These are phyloP conservation scores for Ophiosphaerella herpotricha DNA, from an alignment of 2,329 filamentous ascomycete species.

Conservation along the genomic window DNA sequence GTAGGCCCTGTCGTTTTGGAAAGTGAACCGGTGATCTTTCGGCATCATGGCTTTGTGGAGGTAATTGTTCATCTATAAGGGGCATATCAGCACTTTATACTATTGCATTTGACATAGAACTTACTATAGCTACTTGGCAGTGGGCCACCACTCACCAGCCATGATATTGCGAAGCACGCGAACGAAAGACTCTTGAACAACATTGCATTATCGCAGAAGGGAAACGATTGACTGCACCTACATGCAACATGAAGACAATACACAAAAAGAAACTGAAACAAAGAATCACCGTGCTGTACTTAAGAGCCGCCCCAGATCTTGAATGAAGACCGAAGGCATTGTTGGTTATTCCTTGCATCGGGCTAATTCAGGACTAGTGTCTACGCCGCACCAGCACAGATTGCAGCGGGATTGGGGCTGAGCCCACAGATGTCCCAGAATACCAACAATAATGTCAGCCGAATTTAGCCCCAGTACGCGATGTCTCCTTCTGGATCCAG, in stretches of 20 bases:
- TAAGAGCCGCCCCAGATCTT: conserved; percentile 20
- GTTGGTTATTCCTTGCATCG: conserved; percentile 19
- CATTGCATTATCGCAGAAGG: conserved; percentile 41
- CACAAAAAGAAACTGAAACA: conserved; percentile 32
- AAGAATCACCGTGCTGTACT: conserved; percentile 31
- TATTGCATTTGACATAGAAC: not conserved
- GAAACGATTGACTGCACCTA: conserved; percentile 30
- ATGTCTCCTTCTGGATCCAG: conserved; percentile 6
- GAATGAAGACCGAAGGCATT: conserved; percentile 29
- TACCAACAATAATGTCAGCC: conserved; percentile 27
- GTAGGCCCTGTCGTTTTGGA: not conserved
- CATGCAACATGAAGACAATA: conserved; percentile 22
- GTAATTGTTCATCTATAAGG: not conserved
- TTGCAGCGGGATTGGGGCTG: conserved; percentile 24
- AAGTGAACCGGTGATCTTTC: not conserved
- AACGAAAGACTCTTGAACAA: conserved; percentile 38
- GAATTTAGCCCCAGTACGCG: conserved; percentile 35
- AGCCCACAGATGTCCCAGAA: conserved; percentile 36
- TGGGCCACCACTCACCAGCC: conserved; percentile 5
- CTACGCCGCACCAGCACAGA: conserved; percentile 13
- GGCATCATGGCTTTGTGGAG: not conserved
- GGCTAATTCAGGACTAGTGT: conserved; percentile 27
- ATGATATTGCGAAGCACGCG: conserved; percentile 11
- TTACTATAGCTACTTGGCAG: conserved; percentile 7
- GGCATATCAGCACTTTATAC: not conserved